Evolutionary conservation across 176 grass and related monocot genomes (phyloP).

Genomic region (Paspalum notatum): DNA sequence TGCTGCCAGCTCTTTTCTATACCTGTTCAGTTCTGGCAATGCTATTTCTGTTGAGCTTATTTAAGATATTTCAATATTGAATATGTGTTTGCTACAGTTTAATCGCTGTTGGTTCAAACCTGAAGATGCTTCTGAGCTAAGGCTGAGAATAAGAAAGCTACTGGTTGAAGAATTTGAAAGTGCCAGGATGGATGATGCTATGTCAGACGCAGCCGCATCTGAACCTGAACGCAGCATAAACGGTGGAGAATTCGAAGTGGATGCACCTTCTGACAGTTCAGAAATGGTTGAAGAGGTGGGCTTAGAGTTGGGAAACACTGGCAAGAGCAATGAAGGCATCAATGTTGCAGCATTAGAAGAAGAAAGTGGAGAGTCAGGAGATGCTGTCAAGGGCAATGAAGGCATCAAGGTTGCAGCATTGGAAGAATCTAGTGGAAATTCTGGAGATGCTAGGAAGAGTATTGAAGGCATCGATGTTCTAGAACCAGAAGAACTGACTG

Average conservation of each 20-base stretch:
- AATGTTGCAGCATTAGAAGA: background rate
- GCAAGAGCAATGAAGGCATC: background rate
- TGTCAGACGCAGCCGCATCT: constrained; percentile 27
- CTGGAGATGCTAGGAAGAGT: background rate
- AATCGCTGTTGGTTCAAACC: constrained; percentile 71
- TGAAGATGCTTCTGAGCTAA: constrained; percentile 70
- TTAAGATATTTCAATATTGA: constrained; percentile 23
- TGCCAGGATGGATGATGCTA: constrained; percentile 40
- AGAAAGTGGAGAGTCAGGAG: constrained; percentile 20
- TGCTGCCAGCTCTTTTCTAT: background rate
- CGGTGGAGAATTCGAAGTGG: constrained; percentile 26
- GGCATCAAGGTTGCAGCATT: background rate
- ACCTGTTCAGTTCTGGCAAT: constrained; percentile 24
- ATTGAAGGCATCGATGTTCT: background rate
- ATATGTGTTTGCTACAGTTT: constrained; percentile 56
- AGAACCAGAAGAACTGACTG: background rate
- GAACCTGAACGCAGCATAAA: background rate
- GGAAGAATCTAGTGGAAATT: too few species aligned
- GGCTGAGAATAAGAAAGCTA: constrained; percentile 55
- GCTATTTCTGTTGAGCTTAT: constrained; percentile 17
- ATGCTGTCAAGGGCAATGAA: background rate
- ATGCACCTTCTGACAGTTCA: constrained; percentile 23
- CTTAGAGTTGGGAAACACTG: background rate
- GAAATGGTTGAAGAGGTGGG: constrained; percentile 29
- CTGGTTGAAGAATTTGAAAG: constrained; percentile 61